Conservation (phyloP, 208 protist species). For the Crithidia bombi region DNA sequence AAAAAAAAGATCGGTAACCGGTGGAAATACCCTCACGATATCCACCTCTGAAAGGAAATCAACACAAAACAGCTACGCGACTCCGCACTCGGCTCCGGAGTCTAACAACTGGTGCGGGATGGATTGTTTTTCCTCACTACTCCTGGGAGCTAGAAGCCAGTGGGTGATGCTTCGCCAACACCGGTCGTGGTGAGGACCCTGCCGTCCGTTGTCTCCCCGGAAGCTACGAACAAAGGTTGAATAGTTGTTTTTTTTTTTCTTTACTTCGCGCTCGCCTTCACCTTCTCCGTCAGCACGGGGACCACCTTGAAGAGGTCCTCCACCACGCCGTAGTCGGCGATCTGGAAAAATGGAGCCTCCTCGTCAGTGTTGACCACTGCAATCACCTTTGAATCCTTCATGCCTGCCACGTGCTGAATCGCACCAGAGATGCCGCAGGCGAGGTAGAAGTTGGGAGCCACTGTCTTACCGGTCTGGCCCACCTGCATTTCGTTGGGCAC, state of each 20-base stretch:
- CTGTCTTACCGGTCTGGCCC: conserved; percentile 98
- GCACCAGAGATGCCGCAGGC: conserved; percentile 97
- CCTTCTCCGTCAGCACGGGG: conserved; percentile 91
- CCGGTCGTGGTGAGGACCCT: no score
- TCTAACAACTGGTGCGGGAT: no score
- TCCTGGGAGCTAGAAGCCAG: no score
- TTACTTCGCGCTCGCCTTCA: conserved; percentile 62
- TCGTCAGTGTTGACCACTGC: conserved; percentile 97
- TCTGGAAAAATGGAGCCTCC: conserved; percentile 98
- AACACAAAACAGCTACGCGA: no score
- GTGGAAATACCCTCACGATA: no score
- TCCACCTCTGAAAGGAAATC: no score
- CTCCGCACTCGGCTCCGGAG: no score
- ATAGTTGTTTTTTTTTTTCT: background rate
- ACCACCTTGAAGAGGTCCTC: conserved; percentile 96
- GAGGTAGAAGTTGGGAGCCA: conserved; percentile 98
- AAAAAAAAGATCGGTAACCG: no score
- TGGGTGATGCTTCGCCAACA: no score
- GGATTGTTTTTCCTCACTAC: no score
- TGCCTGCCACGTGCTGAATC: conserved; percentile 97
- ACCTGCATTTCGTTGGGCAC: conserved; percentile 96
- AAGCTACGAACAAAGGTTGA: background rate
- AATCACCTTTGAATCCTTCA: conserved; percentile 99
- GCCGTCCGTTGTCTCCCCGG: no score
- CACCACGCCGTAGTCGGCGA: conserved; percentile 97